These are phyloP conservation scores for Moesziomyces sp. DNA, from an alignment of 1,284 basidiomycete genomes.

Conservation along the genomic window DNA sequence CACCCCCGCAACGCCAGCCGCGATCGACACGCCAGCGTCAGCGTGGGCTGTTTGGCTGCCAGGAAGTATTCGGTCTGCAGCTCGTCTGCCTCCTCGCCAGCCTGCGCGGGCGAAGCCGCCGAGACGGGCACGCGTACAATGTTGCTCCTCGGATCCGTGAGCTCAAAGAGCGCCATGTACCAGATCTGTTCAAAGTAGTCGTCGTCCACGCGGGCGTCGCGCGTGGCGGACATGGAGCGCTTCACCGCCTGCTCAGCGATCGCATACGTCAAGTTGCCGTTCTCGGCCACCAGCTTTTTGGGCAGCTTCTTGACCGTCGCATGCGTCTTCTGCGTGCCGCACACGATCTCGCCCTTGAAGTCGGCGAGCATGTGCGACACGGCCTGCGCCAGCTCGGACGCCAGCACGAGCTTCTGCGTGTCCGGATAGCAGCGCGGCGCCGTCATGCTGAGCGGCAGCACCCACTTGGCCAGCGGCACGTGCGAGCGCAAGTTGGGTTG, in stretches of 20 bases:
- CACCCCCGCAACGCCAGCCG: conserved; percentile 40
- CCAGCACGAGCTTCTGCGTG: conserved; percentile 62
- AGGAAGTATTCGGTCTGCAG: conserved; percentile 18
- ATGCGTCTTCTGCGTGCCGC: conserved; percentile 46
- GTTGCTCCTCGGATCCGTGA: conserved; percentile 43
- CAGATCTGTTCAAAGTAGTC: conserved; percentile 57
- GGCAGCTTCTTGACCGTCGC: conserved; percentile 24
- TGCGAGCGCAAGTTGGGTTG: conserved; percentile 37
- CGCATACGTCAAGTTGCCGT: conserved; percentile 38
- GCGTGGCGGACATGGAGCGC: conserved; percentile 32
- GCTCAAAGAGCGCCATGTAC: conserved; percentile 59
- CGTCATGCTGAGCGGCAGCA: conserved; percentile 47
- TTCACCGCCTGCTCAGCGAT: conserved; percentile 35
- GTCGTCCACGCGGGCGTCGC: conserved; percentile 36
- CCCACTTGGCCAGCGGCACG: conserved; percentile 38
- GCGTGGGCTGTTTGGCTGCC: conserved; percentile 30
- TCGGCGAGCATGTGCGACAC: conserved; percentile 49
- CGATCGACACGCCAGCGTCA: conserved; percentile 40
- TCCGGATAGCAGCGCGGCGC: conserved; percentile 56
- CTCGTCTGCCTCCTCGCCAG: conserved; percentile 1
- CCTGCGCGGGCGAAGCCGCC: conserved; percentile 4
- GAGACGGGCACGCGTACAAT: conserved; percentile 27
- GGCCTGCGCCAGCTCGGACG: conserved; percentile 50
- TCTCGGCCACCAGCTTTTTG: conserved; percentile 14
- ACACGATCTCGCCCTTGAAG: conserved; percentile 60